These are phyloP conservation scores for Penicillium sp. DNA, from an alignment of 2,329 filamentous ascomycete species.

Conservation along the genomic window DNA sequence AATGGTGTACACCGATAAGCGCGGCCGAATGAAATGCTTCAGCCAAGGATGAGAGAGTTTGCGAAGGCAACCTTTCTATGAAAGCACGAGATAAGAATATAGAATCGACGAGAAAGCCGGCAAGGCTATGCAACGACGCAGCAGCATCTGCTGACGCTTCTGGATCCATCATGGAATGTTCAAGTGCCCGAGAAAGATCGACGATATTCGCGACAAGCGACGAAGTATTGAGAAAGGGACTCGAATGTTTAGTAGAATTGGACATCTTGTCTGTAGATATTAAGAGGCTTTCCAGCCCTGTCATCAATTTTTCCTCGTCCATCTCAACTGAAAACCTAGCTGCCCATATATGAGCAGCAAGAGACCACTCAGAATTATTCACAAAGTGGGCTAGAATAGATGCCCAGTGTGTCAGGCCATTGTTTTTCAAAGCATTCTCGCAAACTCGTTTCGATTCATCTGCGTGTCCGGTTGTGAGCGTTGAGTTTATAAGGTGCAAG, in stretches of 20 bases:
- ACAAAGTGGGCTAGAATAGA: constrained; percentile 38
- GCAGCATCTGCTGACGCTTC: neutral
- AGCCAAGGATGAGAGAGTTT: constrained; percentile 38
- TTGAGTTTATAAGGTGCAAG: constrained; percentile 49
- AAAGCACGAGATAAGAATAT: constrained; percentile 32
- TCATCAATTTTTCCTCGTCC: neutral
- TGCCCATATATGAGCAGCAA: constrained; percentile 37
- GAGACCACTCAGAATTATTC: constrained; percentile 38
- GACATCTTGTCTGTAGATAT: constrained; percentile 22
- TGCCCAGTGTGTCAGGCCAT: constrained; percentile 36
- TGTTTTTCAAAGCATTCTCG: constrained; percentile 40
- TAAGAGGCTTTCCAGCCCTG: constrained; percentile 1
- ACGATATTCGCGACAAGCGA: constrained; percentile 29
- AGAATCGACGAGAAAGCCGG: constrained; percentile 31
- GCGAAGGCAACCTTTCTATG: constrained; percentile 34
- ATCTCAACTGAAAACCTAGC: neutral
- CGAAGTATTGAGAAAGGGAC: constrained; percentile 21
- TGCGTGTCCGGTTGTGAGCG: constrained; percentile 45
- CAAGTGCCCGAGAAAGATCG: constrained; percentile 29
- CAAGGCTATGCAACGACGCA: constrained; percentile 17
- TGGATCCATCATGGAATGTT: constrained; percentile 6
- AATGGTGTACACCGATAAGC: constrained; percentile 32
- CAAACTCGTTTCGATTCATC: constrained; percentile 48
- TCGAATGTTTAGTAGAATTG: constrained; percentile 20
- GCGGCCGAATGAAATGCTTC: constrained; percentile 30